phyloP scores from a whole-genome alignment of 2,329 filamentous ascomycete genomes.

The Curvularia lunata region DNA sequence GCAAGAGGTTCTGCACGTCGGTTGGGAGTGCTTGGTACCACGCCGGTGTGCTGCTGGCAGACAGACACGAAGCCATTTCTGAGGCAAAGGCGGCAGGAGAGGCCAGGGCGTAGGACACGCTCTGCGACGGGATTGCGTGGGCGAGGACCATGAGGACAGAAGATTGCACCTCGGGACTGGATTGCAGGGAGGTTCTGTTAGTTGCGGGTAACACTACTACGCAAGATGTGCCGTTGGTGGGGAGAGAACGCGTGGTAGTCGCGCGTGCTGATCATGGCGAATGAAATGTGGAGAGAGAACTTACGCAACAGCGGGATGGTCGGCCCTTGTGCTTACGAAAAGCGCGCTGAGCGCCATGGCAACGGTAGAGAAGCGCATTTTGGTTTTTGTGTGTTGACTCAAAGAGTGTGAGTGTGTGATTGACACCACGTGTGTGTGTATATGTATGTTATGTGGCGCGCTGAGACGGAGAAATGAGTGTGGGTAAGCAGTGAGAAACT shows the following conservation, averaged over 20 bases:
- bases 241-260: constrained; percentile 4
- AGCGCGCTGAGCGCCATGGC: constrained; percentile 38
- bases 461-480: constrained; percentile 27
- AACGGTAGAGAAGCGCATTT: constrained; percentile 43
- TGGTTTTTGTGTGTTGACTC: constrained; percentile 5
- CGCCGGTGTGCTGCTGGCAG: constrained; percentile 51
- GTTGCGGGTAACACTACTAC: not conserved
- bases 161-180: constrained; percentile 34
- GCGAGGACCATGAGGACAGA: constrained; percentile 53
- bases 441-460: too few relatives aligned
- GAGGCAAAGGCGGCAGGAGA: constrained; percentile 51
- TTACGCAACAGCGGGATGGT: constrained; percentile 34
- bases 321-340: constrained; percentile 37
- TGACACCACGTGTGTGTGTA: constrained; percentile 5
- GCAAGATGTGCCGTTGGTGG: not conserved
- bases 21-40: constrained; percentile 56
- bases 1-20: constrained; percentile 54
- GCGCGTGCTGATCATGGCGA: constrained; percentile 1
- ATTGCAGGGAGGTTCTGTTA: constrained; percentile 15
- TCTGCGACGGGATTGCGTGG: constrained; percentile 54
- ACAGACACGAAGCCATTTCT: constrained; percentile 53
- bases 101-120: constrained; percentile 50
- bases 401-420: constrained; percentile 11
- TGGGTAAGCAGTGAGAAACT: constrained; percentile 25
- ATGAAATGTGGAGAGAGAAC: constrained; percentile 13